Conservation (phyloP, 768 basidiomycete species). For the Suillus ampliporus region DNA sequence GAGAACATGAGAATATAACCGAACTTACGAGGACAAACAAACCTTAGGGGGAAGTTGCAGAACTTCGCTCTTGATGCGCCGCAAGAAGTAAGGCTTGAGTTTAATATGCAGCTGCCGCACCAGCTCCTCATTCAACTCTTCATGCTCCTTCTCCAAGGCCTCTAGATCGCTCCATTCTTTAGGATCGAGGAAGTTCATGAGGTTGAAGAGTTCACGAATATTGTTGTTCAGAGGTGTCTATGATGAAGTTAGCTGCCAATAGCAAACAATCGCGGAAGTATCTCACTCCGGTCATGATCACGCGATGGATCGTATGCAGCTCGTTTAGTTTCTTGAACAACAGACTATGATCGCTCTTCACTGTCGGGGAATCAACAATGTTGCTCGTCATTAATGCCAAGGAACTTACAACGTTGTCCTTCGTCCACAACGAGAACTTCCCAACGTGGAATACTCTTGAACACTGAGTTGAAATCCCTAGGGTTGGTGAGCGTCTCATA, state of each 20-base stretch:
- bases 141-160: slow-evolving; percentile 73
- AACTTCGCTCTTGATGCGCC: slow-evolving; percentile 93
- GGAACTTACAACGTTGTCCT: slow-evolving; percentile 79
- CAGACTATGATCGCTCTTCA: slow-evolving; percentile 81
- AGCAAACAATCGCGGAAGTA: neutral
- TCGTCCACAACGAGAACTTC: slow-evolving; percentile 94
- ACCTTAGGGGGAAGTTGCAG: slow-evolving; percentile 93
- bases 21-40: slow-evolving; percentile 14
- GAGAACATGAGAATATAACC: neutral
- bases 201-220: slow-evolving; percentile 93
- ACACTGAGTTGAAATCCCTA: slow-evolving; percentile 74
- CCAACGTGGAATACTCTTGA: slow-evolving; percentile 88
- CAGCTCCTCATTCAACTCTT: slow-evolving; percentile 78
- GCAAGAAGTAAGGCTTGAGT: slow-evolving; percentile 89
- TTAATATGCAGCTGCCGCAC: slow-evolving; percentile 79
- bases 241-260: neutral
- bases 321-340: slow-evolving; percentile 86
- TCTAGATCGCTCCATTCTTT: slow-evolving; percentile 77
- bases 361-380: slow-evolving; percentile 45
- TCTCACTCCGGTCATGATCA: slow-evolving; percentile 88
- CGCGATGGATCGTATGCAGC: slow-evolving; percentile 75
- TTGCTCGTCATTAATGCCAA: slow-evolving; percentile 5
- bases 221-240: slow-evolving; percentile 97
- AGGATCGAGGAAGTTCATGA: slow-evolving; percentile 95
- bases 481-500: slow-evolving; percentile 81